These are phyloP conservation scores for Schizosaccharomyces lindneri DNA, from an alignment of 805 yeast genomes.

Conservation along the genomic window DNA sequence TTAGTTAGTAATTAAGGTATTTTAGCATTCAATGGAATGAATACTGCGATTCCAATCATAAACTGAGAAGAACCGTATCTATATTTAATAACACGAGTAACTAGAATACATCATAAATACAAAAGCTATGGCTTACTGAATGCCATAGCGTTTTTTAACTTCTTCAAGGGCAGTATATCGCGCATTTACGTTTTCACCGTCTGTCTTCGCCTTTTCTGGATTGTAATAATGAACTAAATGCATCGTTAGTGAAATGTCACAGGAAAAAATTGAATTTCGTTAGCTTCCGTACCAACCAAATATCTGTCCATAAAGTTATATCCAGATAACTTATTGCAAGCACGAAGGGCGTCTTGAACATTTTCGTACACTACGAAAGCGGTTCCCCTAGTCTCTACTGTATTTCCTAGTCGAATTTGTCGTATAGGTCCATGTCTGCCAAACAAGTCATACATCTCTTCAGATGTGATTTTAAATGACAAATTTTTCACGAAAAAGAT, in stretches of 20 bases:
- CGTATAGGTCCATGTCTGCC: conserved; percentile 30
- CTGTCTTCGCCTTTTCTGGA: not conserved
- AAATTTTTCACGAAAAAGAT: conserved; percentile 30
- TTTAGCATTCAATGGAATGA: too few relatives aligned
- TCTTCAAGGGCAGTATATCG: conserved; percentile 1
- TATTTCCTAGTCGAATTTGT: conserved; percentile 13
- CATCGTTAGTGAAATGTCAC: not conserved
- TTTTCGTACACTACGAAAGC: conserved; percentile 31
- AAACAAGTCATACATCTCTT: conserved; percentile 26
- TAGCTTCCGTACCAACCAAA: conserved; percentile 17
- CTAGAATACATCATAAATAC: too few relatives aligned
- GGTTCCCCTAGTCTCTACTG: conserved; percentile 22
- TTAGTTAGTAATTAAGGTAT: not conserved
- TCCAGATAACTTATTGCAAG: conserved; percentile 33
- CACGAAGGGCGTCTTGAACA: conserved; percentile 23
- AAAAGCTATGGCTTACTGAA: not conserved
- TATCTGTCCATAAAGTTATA: conserved; percentile 34
- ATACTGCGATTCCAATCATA: too few relatives aligned
- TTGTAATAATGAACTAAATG: not conserved
- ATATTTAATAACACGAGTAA: too few relatives aligned
- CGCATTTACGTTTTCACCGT: not conserved
- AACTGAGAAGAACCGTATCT: too few relatives aligned
- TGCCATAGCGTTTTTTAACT: not conserved
- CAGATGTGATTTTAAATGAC: conserved; percentile 24
- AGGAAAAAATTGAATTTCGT: not conserved